A percentile compares a stretch with the other conserved stretches of the same genome.
Evolutionary conservation across 2,329 filamentous ascomycete species (phyloP).

Genomic region (Sporothrix euskadiensis): DNA sequence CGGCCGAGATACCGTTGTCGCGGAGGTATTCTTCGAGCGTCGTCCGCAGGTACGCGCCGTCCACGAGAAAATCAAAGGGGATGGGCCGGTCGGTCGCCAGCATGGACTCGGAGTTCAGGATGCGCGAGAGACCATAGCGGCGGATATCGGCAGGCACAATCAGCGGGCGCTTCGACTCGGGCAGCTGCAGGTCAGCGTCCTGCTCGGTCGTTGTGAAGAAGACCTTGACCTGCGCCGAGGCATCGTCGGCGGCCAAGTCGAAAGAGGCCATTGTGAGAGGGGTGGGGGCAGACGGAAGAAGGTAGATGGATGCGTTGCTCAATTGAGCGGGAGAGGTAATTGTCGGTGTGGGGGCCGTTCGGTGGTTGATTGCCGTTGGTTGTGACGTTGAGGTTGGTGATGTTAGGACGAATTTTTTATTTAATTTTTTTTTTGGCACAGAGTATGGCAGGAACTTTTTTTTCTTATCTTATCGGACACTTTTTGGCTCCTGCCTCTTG

Average conservation of each 20-base stretch:
- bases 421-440: conserved; percentile 18
- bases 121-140: conserved; percentile 68
- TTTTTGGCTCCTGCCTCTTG: neutral
- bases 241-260: conserved; percentile 34
- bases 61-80: conserved; percentile 92
- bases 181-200: conserved; percentile 57
- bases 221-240: conserved; percentile 61
- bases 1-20: conserved; percentile 81
- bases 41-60: conserved; percentile 86
- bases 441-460: conserved; percentile 26
- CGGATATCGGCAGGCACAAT: conserved; percentile 67
- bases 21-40: conserved; percentile 89
- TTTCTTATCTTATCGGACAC: conserved; percentile 32
- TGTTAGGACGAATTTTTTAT: conserved; percentile 23
- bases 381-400: neutral
- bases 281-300: neutral
- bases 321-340: neutral
- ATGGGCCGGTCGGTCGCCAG: conserved; percentile 67
- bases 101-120: conserved; percentile 72
- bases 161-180: conserved; percentile 62
- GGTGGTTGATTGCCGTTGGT: neutral
- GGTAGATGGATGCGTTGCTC: neutral
- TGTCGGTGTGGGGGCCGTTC: neutral
- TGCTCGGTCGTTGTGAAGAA: conserved; percentile 65
- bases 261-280: neutral